Base-by-base conservation (phyloP, 139 green algal species). In the Monoraphidium neglectum region DNA sequence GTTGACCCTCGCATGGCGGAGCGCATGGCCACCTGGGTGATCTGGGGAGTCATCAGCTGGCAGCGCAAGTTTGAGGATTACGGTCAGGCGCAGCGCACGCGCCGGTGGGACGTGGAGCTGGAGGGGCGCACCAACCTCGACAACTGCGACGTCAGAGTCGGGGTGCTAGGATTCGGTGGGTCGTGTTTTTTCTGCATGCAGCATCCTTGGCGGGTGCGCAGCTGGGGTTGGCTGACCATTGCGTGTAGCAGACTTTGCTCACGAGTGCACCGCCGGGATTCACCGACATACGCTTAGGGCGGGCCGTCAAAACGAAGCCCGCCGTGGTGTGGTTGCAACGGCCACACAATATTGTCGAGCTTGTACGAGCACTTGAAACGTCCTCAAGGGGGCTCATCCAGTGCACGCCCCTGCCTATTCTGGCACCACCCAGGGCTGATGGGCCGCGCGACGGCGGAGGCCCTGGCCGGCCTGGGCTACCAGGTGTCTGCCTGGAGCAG, bases 1-100 rank as follows among this genome's bases (percentile, higher is more conserved):
- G 84, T 90, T 21, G 88, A 92, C 63, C 88, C 88, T 0, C 68
- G 90, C 0, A 92, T 92, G 87, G 82, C 82, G 3, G 64, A 86
- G 68, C 78, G 88, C 38, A 92, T 92, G 86, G 84, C 87, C 33
- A 90, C 88, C 0, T 92, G 84, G 84, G 84, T 90, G 40, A 40
- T 90, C 56, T 92, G 87, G 87, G 87, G 73, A 0, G 77, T 89
- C 28, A 86, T 90, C 54, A 90, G 85, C 72, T 81, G 68, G 62
- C 82, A 88, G 35, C 74, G 82, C 30, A 72, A 53, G 28, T 81
- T 85, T 70, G 78, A 85, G 32, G 60, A 70, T 6, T 85, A 83
- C 69, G 56, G 28, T 26, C 36, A 26, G 24, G 78, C 77, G 18
- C 82, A 87, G 65, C 30, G 49, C 26, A 78, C 66, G 13, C 40